These are phyloP conservation scores for Monoraphidium neglectum DNA, from an alignment of 139 green algal genomes.

Conservation along the genomic window DNA sequence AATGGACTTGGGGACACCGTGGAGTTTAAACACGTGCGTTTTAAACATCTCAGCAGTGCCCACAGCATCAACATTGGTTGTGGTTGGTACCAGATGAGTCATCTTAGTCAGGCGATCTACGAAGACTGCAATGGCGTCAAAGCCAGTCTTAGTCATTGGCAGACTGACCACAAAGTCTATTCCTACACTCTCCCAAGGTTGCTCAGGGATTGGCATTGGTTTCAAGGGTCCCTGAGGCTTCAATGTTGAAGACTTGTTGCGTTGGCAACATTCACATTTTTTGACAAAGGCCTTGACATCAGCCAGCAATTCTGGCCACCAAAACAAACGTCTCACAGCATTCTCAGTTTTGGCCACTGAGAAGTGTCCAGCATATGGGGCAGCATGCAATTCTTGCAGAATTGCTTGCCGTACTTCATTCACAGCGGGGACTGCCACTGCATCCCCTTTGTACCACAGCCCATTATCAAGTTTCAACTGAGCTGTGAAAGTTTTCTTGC, in stretches of 20 bases:
- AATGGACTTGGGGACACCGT: too few species aligned
- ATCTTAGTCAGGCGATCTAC: constrained; percentile 52
- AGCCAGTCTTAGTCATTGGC: constrained; percentile 22
- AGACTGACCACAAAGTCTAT: constrained; percentile 43
- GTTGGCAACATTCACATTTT: constrained; percentile 31
- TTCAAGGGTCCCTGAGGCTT: constrained; percentile 12
- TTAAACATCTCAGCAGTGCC: neutral
- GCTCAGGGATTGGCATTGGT: constrained; percentile 30
- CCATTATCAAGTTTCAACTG: too few species aligned
- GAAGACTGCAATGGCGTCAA: constrained; percentile 37
- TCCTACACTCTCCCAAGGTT: constrained; percentile 32
- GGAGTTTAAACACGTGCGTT: neutral
- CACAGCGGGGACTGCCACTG: too few species aligned
- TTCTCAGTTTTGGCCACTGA: neutral
- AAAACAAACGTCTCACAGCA: constrained; percentile 5
- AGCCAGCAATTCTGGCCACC: constrained; percentile 10
- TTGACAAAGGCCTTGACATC: constrained; percentile 12
- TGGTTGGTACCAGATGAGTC: constrained; percentile 21
- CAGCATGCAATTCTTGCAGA: too few species aligned
- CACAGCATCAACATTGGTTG: neutral
- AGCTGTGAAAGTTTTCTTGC: too few species aligned
- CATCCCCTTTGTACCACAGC: too few species aligned
- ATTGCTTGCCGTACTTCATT: too few species aligned
- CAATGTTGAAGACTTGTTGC: constrained; percentile 26
- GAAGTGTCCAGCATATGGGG: constrained; percentile 17